A percentile compares a stretch with the other conserved stretches of the same genome.
These are phyloP conservation scores for Russula brevipes DNA, from an alignment of 768 basidiomycete species.

Conservation along the genomic window DNA sequence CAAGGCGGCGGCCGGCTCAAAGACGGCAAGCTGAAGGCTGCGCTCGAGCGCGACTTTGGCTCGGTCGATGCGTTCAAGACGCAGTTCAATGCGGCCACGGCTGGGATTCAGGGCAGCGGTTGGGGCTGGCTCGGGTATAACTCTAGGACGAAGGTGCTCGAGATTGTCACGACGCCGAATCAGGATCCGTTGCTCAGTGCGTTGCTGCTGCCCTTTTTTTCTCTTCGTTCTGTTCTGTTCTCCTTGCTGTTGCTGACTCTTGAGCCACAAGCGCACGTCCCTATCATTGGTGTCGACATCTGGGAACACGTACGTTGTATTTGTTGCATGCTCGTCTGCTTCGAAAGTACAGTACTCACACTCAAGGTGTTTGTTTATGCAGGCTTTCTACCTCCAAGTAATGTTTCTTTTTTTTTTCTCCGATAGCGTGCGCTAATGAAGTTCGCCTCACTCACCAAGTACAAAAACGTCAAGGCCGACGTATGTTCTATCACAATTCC, in stretches of 20 bases:
- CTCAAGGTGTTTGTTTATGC: constrained; percentile 1
- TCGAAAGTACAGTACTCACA: constrained; percentile 73
- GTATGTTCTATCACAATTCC: constrained; percentile 45
- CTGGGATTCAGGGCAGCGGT: constrained; percentile 91
- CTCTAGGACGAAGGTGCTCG: constrained; percentile 61
- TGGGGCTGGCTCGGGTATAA: constrained; percentile 98
- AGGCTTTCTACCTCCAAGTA: constrained; percentile 23
- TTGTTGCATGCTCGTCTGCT: constrained; percentile 12
- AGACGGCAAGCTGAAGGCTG: constrained; percentile 66
- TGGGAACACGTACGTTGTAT: constrained; percentile 71
- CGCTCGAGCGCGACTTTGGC: constrained; percentile 78
- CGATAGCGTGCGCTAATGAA: not conserved
- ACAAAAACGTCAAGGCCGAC: constrained; percentile 90
- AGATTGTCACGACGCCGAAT: constrained; percentile 90
- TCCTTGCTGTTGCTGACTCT: constrained; percentile 2
- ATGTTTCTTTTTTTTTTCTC: not conserved
- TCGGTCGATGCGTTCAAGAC: constrained; percentile 82
- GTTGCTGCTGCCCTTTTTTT: constrained; percentile 27
- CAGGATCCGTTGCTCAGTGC: constrained; percentile 85
- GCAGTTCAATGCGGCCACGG: constrained; percentile 80
- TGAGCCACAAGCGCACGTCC: constrained; percentile 57
- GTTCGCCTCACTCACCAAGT: constrained; percentile 43
- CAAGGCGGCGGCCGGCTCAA: constrained; percentile 59
- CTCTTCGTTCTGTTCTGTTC: not conserved
- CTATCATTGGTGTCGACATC: constrained; percentile 94